Evolutionary conservation across 371 early-diverging fungal species (phyloP).

Genomic region (Syncephalastrum racemosum): DNA sequence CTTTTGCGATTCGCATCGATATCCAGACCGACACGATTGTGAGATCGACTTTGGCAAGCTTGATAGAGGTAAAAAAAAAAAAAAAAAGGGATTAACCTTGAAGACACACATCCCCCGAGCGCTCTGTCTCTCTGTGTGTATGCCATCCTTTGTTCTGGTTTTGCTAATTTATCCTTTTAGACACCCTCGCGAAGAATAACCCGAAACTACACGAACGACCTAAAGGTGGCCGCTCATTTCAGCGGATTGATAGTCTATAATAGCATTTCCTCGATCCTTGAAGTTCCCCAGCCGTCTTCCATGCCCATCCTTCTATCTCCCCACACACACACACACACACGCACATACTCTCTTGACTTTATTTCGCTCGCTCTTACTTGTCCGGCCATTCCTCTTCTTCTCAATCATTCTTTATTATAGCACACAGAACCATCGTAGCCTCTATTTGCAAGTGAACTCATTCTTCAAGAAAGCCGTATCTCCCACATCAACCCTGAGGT

Average conservation of each 20-base stretch:
- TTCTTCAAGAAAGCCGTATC: too few relatives aligned
- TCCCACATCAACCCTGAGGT: too few relatives aligned
- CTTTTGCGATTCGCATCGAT: constrained; percentile 80
- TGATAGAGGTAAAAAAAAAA: constrained; percentile 47
- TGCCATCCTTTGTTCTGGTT: constrained; percentile 5
- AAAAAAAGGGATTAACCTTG: too few relatives aligned
- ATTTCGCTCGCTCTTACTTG: too few relatives aligned
- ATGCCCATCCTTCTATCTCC: too few relatives aligned
- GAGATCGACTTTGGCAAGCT: constrained; percentile 72
- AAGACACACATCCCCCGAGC: neutral
- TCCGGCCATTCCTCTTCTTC: too few relatives aligned
- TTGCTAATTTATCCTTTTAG: constrained; percentile 21
- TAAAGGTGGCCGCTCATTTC: constrained; percentile 75
- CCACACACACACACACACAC: too few relatives aligned
- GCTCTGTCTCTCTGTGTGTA: neutral
- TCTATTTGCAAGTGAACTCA: too few relatives aligned
- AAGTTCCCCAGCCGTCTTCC: too few relatives aligned
- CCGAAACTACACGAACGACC: constrained; percentile 77
- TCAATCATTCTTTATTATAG: too few relatives aligned
- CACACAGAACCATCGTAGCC: too few relatives aligned
- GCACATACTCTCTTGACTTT: too few relatives aligned
- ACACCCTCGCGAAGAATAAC: constrained; percentile 73
- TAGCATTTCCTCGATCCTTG: neutral
- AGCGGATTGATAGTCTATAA: constrained; percentile 60
- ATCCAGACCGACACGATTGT: constrained; percentile 77